Percentiles rank a stretch among this genome's conserved stretches.
Conservation (phyloP, 192 early-diverging fungal species). For the Mortierella claussenii region DNA sequence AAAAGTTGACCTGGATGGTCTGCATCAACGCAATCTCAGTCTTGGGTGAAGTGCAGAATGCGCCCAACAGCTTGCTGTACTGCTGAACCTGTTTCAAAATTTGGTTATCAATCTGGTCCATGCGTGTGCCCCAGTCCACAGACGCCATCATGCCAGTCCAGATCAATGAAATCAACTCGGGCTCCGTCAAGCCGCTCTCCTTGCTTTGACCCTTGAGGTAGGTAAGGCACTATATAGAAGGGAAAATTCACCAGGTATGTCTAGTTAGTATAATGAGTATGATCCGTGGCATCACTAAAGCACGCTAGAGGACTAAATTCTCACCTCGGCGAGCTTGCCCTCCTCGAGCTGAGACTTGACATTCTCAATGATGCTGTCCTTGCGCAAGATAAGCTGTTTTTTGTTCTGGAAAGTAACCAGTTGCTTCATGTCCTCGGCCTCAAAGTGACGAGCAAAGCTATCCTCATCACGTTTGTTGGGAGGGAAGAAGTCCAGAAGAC, state of each 20-base stretch:
- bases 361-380: conserved; percentile 69
- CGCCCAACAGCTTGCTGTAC: conserved; percentile 79
- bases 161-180: conserved; percentile 76
- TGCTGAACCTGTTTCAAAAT: conserved; percentile 71
- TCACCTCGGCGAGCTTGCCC: conserved; percentile 67
- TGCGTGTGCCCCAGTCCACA: conserved; percentile 80
- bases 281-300: too few relatives aligned
- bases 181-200: conserved; percentile 79
- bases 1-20: conserved; percentile 86
- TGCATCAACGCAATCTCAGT: conserved; percentile 89
- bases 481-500: conserved; percentile 92
- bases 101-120: conserved; percentile 88
- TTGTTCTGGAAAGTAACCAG: conserved; percentile 85
- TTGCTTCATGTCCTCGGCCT: conserved; percentile 90
- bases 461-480: conserved; percentile 90
- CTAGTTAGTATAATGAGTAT: too few relatives aligned
- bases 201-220: conserved; percentile 74
- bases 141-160: conserved; percentile 88
- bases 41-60: conserved; percentile 82
- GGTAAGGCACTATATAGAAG: conserved; percentile 66
- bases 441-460: conserved; percentile 91
- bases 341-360: conserved; percentile 72
- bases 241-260: too few relatives aligned
- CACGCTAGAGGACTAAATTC: background rate
- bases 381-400: conserved; percentile 72